phyloP scores from a whole-genome alignment of 169 alveolate species.

The Theileria luwenshuni region DNA sequence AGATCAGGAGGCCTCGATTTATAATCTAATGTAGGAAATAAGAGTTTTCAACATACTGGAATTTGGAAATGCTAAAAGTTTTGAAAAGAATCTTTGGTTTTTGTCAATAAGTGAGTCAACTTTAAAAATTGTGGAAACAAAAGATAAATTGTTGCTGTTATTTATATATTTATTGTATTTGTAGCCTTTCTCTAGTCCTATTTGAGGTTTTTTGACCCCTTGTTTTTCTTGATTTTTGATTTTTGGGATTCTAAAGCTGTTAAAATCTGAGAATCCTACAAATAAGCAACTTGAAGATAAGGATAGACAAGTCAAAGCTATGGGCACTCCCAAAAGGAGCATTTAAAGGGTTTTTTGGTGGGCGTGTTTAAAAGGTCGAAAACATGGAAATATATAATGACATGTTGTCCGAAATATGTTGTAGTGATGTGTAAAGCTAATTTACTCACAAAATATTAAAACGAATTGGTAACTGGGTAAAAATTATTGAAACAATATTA shows the following conservation, averaged over 20 bases:
- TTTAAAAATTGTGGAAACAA: background rate
- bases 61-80: background rate
- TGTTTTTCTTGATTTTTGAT: too few relatives aligned
- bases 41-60: background rate
- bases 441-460: background rate
- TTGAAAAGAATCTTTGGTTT: background rate
- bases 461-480: background rate
- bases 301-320: background rate
- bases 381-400: too few relatives aligned
- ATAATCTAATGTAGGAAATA: background rate
- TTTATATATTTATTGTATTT: too few relatives aligned
- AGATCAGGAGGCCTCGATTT: slow-evolving; percentile 53
- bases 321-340: background rate
- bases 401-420: too few relatives aligned
- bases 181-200: too few relatives aligned
- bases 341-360: slow-evolving; percentile 6
- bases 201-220: too few relatives aligned
- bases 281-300: background rate
- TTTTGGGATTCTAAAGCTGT: too few relatives aligned
- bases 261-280: background rate
- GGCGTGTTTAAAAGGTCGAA: too few relatives aligned
- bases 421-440: slow-evolving; percentile 13
- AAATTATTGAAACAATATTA: too few relatives aligned
- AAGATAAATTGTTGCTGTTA: background rate
- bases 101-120: background rate